Evolutionary conservation across 495 filamentous ascomycete species (phyloP).

Genomic region (Pseudevernia furfuracea): DNA sequence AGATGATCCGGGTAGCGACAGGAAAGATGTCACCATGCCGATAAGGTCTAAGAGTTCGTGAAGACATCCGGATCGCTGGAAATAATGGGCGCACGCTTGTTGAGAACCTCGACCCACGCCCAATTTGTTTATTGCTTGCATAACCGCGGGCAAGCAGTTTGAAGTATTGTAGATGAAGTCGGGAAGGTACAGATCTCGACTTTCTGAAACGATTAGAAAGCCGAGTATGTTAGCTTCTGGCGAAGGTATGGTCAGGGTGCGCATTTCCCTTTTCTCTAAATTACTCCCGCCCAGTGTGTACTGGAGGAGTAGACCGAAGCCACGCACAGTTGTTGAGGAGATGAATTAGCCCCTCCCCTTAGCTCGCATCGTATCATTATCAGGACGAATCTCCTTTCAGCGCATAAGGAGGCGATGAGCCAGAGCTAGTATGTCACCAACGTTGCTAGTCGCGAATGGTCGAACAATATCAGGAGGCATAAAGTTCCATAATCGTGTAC

Average conservation of each 20-base stretch:
- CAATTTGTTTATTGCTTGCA: neutral
- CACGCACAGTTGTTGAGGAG: conserved; percentile 25
- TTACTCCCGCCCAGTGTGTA: neutral
- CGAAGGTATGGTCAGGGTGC: conserved; percentile 6
- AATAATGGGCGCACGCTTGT: conserved; percentile 1
- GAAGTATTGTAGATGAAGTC: conserved; percentile 5
- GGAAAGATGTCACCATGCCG: conserved; percentile 6
- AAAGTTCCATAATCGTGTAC: conserved; percentile 33
- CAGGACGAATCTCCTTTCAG: conserved; percentile 31
- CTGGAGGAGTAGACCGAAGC: conserved; percentile 13
- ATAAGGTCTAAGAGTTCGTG: conserved; percentile 14
- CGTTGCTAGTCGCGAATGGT: conserved; percentile 29
- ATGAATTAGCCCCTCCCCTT: conserved; percentile 30
- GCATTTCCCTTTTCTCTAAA: neutral
- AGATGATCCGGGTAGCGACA: conserved; percentile 2
- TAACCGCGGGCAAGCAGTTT: neutral
- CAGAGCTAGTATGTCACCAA: conserved; percentile 29
- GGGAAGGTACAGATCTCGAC: neutral
- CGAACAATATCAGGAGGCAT: conserved; percentile 31
- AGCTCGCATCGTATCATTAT: conserved; percentile 29
- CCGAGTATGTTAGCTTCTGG: conserved; percentile 8
- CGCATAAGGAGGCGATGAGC: conserved; percentile 33
- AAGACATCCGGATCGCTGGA: neutral
- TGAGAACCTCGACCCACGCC: neutral
- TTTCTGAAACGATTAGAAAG: conserved; percentile 5